Conservation (phyloP, 257 asterid species). For the Lycium ferocissimum region DNA sequence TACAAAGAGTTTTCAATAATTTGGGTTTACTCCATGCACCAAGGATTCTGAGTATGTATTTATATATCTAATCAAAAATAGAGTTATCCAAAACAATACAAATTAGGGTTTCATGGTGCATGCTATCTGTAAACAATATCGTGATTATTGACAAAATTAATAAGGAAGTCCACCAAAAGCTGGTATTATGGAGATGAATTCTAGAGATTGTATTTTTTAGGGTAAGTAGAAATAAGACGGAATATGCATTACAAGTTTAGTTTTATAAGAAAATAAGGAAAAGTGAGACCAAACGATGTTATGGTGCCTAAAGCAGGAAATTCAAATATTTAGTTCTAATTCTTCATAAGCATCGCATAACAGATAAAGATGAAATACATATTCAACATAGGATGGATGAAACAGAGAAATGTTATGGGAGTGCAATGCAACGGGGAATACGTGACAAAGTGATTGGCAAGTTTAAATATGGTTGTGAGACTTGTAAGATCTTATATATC, state of each 20-base stretch:
- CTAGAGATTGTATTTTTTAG: background rate
- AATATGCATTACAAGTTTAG: background rate
- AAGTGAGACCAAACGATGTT: background rate
- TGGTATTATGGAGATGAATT: background rate
- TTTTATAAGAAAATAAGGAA: background rate
- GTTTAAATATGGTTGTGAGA: background rate
- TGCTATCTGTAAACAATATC: background rate
- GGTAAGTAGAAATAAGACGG: background rate
- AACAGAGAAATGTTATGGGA: background rate
- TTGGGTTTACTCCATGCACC: too few relatives aligned
- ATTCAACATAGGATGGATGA: background rate
- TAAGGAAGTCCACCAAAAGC: background rate
- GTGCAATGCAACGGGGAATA: background rate
- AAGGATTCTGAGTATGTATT: too few relatives aligned
- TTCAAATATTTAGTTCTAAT: background rate
- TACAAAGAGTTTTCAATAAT: too few relatives aligned
- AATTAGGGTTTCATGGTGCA: background rate
- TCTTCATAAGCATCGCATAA: background rate
- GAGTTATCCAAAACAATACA: background rate
- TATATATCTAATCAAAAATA: too few relatives aligned
- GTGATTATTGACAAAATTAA: background rate
- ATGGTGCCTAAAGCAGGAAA: background rate
- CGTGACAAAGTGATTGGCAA: constrained; percentile 1
- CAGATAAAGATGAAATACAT: background rate
- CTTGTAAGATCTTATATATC: background rate